Conservation (phyloP, 371 early-diverging fungal genomes). For the Mucor sp. region DNA sequence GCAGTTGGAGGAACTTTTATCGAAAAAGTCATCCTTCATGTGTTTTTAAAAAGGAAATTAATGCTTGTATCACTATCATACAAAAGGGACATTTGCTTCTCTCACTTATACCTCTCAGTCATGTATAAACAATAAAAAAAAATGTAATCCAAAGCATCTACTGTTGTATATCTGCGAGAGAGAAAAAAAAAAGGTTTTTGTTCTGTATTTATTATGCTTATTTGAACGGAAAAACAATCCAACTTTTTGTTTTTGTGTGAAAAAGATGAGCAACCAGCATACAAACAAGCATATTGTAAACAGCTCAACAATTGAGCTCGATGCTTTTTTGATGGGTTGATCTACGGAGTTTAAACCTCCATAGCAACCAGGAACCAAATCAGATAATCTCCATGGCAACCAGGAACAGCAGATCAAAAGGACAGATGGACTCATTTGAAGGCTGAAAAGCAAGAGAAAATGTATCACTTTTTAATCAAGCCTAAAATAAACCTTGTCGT, state of each 20-base stretch:
- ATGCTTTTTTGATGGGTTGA: neutral
- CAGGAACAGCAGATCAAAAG: neutral
- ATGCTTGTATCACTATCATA: neutral
- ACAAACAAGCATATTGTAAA: neutral
- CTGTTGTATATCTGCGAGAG: no score
- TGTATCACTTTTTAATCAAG: neutral
- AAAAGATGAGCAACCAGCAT: neutral
- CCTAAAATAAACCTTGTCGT: neutral
- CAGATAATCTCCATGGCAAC: neutral
- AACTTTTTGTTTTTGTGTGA: neutral
- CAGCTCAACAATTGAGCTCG: neutral
- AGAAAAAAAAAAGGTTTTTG: neutral
- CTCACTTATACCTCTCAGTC: no score
- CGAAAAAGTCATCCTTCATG: conserved; percentile 19
- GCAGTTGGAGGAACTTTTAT: conserved; percentile 20
- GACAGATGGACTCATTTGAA: neutral
- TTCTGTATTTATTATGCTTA: neutral
- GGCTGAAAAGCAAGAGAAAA: neutral
- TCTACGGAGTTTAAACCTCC: neutral
- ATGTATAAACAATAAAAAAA: no score
- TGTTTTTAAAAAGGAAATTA: conserved; percentile 19
- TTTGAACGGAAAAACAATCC: neutral
- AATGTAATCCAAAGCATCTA: no score
- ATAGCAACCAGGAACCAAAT: neutral
- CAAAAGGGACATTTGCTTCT: neutral